Base-by-base conservation (phyloP, 2,329 filamentous ascomycete genomes). In the Lachnum nothofagi region DNA sequence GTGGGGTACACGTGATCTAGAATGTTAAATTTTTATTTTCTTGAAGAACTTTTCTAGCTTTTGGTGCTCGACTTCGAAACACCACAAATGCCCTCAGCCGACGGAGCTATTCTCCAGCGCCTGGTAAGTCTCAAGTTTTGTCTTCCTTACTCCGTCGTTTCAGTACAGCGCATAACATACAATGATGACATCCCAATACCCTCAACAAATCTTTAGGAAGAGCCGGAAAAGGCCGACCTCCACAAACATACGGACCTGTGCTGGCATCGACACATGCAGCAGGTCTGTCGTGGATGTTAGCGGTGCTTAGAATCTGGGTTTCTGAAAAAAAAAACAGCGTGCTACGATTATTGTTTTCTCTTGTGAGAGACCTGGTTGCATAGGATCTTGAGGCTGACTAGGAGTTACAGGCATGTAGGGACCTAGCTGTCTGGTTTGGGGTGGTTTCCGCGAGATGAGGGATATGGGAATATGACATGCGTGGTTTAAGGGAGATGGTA, bases 221-320 rank as follows among this genome's bases (percentile, higher is more conserved):
- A 63, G 61, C 61, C 61, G 61, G 53, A 56, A 54, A 49, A 62
- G 59, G 61, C 59, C 44, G 53, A 44, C 55, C 42, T 42, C 48
- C 22, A 48, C 37, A 42, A 42, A 24, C 19, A 41, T 19, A n/a
- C 4, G 8, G 37, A 24, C 45, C 44, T 43, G 55, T 53, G 54
- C 50, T 54, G 46, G 60, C 52, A 62, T 62, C 61, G 61, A 46
- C 61, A 62, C 48, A 63, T 63, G 53, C 60, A 57, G 57, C 55
- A 51, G 52, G 44, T 47, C 16, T 27, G 46, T 33, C 37, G 49
- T 52, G 49, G 52, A 39, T 43, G 59, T 54, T 51, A 54, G 60
- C 60, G 57, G 48, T 63, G 61, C 60, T 63, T 62, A 61, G 44
- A 61, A 56, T 50, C 31, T 52, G 60, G 60, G 60, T 53, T 61